Percentiles rank a stretch among this genome's conserved stretches.
Conservation (phyloP, 768 basidiomycete genomes). For the Lentinula edodes region DNA sequence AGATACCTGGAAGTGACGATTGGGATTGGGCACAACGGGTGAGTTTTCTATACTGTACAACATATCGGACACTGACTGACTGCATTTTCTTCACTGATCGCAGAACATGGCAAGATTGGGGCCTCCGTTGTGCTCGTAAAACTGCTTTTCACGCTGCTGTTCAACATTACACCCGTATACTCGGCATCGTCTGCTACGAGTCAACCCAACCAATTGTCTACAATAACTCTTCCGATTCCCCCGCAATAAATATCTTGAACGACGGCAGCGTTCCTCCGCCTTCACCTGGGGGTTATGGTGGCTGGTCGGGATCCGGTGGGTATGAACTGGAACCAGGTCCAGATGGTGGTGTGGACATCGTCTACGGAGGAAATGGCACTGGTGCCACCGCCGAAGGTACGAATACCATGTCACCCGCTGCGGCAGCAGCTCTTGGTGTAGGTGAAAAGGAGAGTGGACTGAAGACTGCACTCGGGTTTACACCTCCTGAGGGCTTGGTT, state of each 20-base stretch:
- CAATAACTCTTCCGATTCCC: constrained; percentile 9
- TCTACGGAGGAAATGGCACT: not conserved
- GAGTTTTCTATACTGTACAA: not conserved
- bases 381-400: not conserved
- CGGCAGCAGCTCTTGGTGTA: constrained; percentile 1
- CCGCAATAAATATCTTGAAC: not conserved
- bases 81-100: constrained; percentile 6
- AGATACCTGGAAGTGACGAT: constrained; percentile 66
- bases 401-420: not conserved
- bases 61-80: not conserved
- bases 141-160: constrained; percentile 80
- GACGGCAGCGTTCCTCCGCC: not conserved
- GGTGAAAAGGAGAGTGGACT: constrained; percentile 4
- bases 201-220: constrained; percentile 59
- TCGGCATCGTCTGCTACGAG: constrained; percentile 58
- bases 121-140: constrained; percentile 49
- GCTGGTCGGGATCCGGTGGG: not conserved
- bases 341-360: not conserved
- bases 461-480: constrained; percentile 38
- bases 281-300: not conserved
- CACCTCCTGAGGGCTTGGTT: constrained; percentile 35
- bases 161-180: constrained; percentile 63
- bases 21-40: constrained; percentile 54
- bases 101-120: constrained; percentile 60
- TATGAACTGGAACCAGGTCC: not conserved